Conservation (phyloP, 768 basidiomycete genomes). For the Boletus vinaceobasis region DNA sequence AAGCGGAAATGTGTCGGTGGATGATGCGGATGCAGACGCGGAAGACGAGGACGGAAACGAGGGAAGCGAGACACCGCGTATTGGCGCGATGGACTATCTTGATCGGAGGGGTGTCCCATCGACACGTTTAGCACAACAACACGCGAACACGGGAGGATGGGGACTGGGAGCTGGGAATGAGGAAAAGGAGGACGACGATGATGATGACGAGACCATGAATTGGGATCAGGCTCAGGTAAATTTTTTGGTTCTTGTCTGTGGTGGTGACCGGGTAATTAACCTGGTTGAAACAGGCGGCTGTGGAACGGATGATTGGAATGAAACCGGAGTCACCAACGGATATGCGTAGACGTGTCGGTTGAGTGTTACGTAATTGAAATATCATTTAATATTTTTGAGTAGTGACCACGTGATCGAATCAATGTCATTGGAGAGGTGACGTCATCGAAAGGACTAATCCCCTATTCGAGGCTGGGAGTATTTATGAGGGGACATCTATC, state of each 20-base stretch:
- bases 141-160: constrained; percentile 67
- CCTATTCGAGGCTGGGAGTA: constrained; percentile 6
- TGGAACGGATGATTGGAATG: constrained; percentile 60
- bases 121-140: constrained; percentile 37
- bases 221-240: constrained; percentile 70
- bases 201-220: constrained; percentile 59
- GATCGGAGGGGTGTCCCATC: constrained; percentile 1
- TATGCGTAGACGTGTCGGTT: constrained; percentile 26
- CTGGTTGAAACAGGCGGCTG: constrained; percentile 39
- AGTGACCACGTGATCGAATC: constrained; percentile 7
- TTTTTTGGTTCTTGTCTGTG: background rate
- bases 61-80: constrained; percentile 56
- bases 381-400: background rate
- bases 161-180: constrained; percentile 63
- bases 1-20: constrained; percentile 5
- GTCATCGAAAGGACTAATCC: constrained; percentile 9
- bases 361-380: constrained; percentile 5
- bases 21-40: constrained; percentile 32
- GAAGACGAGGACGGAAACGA: constrained; percentile 40
- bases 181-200: constrained; percentile 60
- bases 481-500: background rate
- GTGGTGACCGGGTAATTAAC: background rate
- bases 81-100: constrained; percentile 42
- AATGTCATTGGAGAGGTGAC: background rate
- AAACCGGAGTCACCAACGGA: constrained; percentile 30